These are phyloP conservation scores for Rickenella mellea DNA, from an alignment of 768 basidiomycete species.

Conservation along the genomic window DNA sequence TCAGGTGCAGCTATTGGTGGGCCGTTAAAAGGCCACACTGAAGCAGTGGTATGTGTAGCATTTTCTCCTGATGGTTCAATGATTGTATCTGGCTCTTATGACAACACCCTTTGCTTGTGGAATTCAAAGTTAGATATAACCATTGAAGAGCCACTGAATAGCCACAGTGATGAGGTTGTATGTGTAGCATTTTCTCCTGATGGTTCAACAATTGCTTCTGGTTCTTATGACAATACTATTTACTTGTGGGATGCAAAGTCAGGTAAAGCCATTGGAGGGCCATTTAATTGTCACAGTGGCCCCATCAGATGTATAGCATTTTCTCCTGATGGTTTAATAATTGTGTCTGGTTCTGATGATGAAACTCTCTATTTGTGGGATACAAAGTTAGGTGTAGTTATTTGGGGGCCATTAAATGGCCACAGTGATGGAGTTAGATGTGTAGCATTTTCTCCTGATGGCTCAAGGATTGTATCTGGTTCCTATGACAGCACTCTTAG, in stretches of 20 bases:
- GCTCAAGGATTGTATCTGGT: no score
- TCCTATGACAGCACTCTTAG: no score
- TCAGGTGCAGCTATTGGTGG: background rate
- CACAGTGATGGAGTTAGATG: slow-evolving; percentile 13
- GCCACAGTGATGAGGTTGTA: slow-evolving; percentile 12
- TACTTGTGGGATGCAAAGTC: slow-evolving; percentile 11
- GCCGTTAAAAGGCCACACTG: slow-evolving; percentile 10
- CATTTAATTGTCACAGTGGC: slow-evolving; percentile 11
- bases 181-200: slow-evolving; percentile 15
- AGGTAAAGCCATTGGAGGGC: slow-evolving; percentile 4
- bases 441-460: no score
- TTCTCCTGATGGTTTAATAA: slow-evolving; percentile 10
- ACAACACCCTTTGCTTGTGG: slow-evolving; percentile 14
- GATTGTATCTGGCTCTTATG: slow-evolving; percentile 15
- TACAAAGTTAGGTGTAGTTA: slow-evolving; percentile 8
- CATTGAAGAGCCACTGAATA: slow-evolving; percentile 2
- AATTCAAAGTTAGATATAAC: slow-evolving; percentile 8
- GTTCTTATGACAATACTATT: slow-evolving; percentile 12
- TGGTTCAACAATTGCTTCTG: slow-evolving; percentile 9
- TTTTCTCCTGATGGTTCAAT: slow-evolving; percentile 13
- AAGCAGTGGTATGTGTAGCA: slow-evolving; percentile 11
- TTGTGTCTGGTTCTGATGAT: slow-evolving; percentile 12
- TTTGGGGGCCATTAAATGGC: slow-evolving; percentile 2
- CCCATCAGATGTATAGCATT: slow-evolving; percentile 11
- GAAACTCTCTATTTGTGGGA: slow-evolving; percentile 16